Base-by-base conservation (phyloP, 2,329 filamentous ascomycete genomes). In the Fusarium pseudonygamai region DNA sequence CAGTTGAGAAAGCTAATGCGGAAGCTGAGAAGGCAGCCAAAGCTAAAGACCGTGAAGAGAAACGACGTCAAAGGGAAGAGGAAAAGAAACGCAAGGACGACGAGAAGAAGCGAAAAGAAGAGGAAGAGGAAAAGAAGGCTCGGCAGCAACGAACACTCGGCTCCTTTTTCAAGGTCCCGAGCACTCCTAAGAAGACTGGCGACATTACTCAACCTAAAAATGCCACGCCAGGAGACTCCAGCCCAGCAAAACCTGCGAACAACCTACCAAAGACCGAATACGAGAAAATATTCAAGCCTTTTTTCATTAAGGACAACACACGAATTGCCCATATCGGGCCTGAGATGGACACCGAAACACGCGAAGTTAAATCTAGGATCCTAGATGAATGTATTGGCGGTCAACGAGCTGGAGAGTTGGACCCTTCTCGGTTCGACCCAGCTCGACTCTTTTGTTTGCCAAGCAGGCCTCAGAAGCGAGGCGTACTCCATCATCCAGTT, bases 261-360 rank as follows among this genome's bases (percentile, higher is more conserved):
- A 74, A 77, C 37, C 40, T 60, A n/a, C 60, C 69, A 32, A 78
- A 74, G 56, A 86, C 88, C 0, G 87, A 89, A 49, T 95, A 94
- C 74, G 84, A 93, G 24, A 91, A 90, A 74, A 85, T 87, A 40
- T 98, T 98, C 78, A 88, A 94, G 37, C 91, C 93, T 0, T 98
- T 98, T 80, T 95, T 93, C 71, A 79, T 96, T 50, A 92, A 94
- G 66, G 87, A 91, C 6, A 88, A 94, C 77, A 93, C 94, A 4
- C 88, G 83, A n/a, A 75, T 98, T 60, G 94, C 95, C 1, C 86
- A 87, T 1, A 83, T 86, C 55, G 85, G 84, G 6, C 89, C 89
- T 34, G 80, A 86, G 43, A 86, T 91, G 79, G 91, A 93, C 72
- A 79, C 87, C 3, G 85, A 90, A 67, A 87, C 89, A 1, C 84